phyloP scores from a whole-genome alignment of 768 basidiomycete genomes.

The Pholiota conissans region DNA sequence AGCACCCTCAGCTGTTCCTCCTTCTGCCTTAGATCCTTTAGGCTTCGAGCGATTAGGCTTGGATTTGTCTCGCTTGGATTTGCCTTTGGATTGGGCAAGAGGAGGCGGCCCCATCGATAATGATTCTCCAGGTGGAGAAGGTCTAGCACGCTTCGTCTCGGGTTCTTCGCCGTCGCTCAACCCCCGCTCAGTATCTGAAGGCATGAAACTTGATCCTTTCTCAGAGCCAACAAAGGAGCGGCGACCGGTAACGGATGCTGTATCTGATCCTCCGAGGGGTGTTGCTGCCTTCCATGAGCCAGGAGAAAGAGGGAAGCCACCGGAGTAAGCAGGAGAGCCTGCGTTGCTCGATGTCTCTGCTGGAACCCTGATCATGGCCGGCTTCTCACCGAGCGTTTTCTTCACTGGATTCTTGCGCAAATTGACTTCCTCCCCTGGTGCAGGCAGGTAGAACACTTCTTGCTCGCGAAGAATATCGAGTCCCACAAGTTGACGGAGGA shows the following conservation, averaged over 20 bases:
- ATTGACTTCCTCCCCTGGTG: conserved; percentile 41
- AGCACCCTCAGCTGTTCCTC: conserved; percentile 28
- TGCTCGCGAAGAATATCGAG: conserved; percentile 63
- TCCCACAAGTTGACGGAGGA: conserved; percentile 62
- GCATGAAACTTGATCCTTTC: conserved; percentile 20
- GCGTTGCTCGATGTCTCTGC: conserved; percentile 19
- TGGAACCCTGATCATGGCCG: conserved; percentile 13
- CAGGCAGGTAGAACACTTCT: conserved; percentile 64
- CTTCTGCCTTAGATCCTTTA: conserved; percentile 35
- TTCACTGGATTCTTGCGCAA: conserved; percentile 21
- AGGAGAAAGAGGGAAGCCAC: conserved; percentile 20
- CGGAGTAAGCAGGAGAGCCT: conserved; percentile 27
- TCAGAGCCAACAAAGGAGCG: conserved; percentile 18
- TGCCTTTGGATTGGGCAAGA: conserved; percentile 13
- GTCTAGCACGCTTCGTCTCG: conserved; percentile 23
- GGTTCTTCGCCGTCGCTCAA: conserved; percentile 26
- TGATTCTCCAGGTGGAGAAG: conserved; percentile 24
- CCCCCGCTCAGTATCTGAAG: conserved; percentile 27
- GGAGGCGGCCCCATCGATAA: conserved; percentile 20
- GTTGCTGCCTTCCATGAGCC: conserved; percentile 24
- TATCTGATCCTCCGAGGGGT: conserved; percentile 29
- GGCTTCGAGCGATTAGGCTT: no score
- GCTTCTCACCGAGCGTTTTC: conserved; percentile 18
- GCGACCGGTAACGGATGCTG: conserved; percentile 26
- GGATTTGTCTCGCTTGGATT: conserved; percentile 23